These are phyloP conservation scores for Shiraia sp. DNA, from an alignment of 2,329 filamentous ascomycete species.

Conservation along the genomic window DNA sequence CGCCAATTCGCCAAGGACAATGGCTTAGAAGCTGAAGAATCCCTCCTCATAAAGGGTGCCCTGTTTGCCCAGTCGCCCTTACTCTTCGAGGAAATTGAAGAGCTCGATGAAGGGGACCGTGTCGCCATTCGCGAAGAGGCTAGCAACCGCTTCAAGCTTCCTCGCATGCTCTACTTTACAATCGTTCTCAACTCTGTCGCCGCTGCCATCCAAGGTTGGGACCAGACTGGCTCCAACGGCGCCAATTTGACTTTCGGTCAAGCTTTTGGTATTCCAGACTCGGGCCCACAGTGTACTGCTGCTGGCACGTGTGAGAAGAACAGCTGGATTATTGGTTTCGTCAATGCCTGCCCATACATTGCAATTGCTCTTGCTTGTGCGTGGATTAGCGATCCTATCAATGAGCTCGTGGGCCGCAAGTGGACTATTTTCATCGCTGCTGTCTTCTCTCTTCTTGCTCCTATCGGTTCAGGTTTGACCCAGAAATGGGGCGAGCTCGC, in stretches of 20 bases:
- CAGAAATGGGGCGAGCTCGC: constrained; percentile 48
- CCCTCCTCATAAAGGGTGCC: constrained; percentile 60
- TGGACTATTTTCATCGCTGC: constrained; percentile 41
- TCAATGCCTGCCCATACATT: constrained; percentile 38
- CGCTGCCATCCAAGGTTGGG: constrained; percentile 69
- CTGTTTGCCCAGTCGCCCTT: constrained; percentile 72
- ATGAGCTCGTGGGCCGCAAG: constrained; percentile 35
- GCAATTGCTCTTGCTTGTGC: constrained; percentile 33
- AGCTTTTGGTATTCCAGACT: constrained; percentile 34
- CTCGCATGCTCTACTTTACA: constrained; percentile 65
- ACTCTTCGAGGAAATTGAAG: constrained; percentile 64
- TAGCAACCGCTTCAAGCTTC: constrained; percentile 64
- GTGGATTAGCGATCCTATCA: constrained; percentile 34
- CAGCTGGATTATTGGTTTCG: constrained; percentile 38
- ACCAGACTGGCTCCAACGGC: constrained; percentile 57
- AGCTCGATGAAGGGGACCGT: constrained; percentile 65
- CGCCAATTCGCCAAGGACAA: constrained; percentile 65
- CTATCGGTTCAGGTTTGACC: constrained; percentile 40
- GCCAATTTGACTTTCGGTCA: constrained; percentile 65
- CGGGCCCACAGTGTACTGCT: constrained; percentile 21
- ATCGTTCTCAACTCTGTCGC: constrained; percentile 70
- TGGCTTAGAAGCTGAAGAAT: constrained; percentile 60
- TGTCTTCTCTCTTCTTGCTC: constrained; percentile 40
- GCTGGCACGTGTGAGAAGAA: constrained; percentile 36
- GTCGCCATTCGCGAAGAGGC: constrained; percentile 62